Evolutionary conservation across 805 yeast species (phyloP), one percentile per base, ranked within the genome.

Genomic region (Ogataea kodamae): DNA sequence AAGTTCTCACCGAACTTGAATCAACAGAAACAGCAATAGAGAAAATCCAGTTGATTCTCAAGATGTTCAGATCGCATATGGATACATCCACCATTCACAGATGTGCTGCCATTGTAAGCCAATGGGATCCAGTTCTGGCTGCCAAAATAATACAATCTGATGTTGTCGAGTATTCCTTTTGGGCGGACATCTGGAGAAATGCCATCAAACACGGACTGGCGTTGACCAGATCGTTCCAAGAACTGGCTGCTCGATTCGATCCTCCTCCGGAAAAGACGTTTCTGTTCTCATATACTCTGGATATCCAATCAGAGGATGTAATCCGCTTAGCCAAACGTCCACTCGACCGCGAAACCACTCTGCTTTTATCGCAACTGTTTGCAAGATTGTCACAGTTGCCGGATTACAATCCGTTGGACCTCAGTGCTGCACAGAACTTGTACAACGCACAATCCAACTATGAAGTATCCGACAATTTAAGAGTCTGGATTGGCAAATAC

Each of bases 401-500:
- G 4, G 27, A 22, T 5, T 17, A 9, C 16, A 6, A 15, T 9
- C 27, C 27, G 9, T 10, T 22, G 21, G n/a, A n/a, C 9, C 29
- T 11, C 9, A 18, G 16, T 4, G 25, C 20, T 10, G 48, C 49
- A n/a, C 50, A 49, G 24, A 29, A 29, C 3, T 18, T 56, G 1
- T 56, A 45, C 32, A 35, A 42, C 9, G 25, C 50, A 2, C 55
- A 50, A 22, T 37, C 36, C 23, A n/a, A 38, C 0, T 5, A 15
- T 3, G 9, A 26, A 6, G 16, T 52, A n/a, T 39, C 50, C 6
- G 27, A 20, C 1, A 5, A 28, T 0, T 51, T 61, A 30, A 35
- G 42, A 1, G n/a, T 45, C 1, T 62, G 66, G 67, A 54, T 57
- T 22, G 63, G 56, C 0, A 41, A 45, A n/a, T 47, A 46, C 28